A percentile compares a stretch with the other conserved stretches of the same genome.
These are phyloP conservation scores for Diaporthe sp. DNA, from an alignment of 2,329 filamentous ascomycete species.

Conservation along the genomic window DNA sequence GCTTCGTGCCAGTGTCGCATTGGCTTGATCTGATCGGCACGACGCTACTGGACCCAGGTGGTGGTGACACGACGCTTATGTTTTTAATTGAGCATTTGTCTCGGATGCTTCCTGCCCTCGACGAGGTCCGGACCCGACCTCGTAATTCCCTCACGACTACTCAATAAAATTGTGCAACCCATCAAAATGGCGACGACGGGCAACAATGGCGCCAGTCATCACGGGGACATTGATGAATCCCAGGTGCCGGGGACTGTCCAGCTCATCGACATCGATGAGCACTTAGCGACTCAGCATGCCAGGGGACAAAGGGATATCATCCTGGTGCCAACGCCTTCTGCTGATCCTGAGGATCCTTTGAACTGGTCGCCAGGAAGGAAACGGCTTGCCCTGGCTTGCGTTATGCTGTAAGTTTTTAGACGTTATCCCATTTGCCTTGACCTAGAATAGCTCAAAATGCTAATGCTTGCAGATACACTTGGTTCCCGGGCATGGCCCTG, in stretches of 20 bases:
- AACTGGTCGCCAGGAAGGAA: conserved; percentile 50
- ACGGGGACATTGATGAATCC: conserved; percentile 44
- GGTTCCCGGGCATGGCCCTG: conserved; percentile 41
- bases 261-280: conserved; percentile 49
- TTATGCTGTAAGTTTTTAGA: conserved; percentile 42
- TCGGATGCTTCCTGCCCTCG: not conserved
- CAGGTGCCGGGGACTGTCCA: conserved; percentile 50
- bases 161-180: not conserved
- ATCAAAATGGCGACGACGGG: conserved; percentile 23
- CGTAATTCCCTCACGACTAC: not conserved
- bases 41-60: conserved; percentile 1
- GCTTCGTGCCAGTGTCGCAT: conserved; percentile 5
- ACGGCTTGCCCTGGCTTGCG: conserved; percentile 44
- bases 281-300: conserved; percentile 47
- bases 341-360: conserved; percentile 57
- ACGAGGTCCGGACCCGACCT: not conserved
- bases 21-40: conserved; percentile 2
- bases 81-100: not conserved
- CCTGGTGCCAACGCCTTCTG: conserved; percentile 55
- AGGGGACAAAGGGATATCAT: conserved; percentile 51
- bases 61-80: conserved; percentile 13
- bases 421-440: not conserved
- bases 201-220: conserved; percentile 10
- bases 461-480: conserved; percentile 38
- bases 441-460: not conserved